A percentile compares a stretch with the other conserved stretches of the same genome.
Evolutionary conservation across 192 early-diverging fungal species (phyloP).

Genomic region (Coemansia sp.): DNA sequence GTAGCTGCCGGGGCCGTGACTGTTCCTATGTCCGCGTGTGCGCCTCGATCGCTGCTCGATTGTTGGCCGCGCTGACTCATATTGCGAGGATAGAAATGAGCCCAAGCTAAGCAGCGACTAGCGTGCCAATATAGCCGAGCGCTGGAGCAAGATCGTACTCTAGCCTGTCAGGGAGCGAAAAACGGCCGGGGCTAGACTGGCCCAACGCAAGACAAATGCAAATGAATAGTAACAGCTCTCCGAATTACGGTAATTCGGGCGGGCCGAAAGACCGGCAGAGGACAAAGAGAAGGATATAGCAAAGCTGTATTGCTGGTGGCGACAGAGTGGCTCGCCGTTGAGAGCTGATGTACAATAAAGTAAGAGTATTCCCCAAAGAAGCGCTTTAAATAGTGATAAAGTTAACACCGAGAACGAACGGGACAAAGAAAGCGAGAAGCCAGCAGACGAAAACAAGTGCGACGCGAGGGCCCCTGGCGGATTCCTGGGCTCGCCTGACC

Average conservation of each 20-base stretch:
- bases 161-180: neutral
- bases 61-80: conserved; percentile 7
- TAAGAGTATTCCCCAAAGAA: too few species aligned
- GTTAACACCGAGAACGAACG: neutral
- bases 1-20: conserved; percentile 5
- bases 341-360: too few species aligned
- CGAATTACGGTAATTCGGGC: neutral
- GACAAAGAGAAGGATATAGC: too few species aligned
- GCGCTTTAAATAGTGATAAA: neutral
- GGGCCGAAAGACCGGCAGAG: neutral
- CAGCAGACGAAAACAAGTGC: neutral
- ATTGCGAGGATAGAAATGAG: neutral
- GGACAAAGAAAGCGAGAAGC: conserved; percentile 1
- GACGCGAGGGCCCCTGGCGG: neutral
- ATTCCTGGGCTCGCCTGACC: conserved; percentile 9
- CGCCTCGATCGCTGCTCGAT: neutral
- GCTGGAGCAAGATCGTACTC: neutral
- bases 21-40: neutral
- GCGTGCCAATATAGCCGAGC: neutral
- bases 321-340: too few species aligned
- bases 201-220: neutral
- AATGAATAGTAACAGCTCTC: neutral
- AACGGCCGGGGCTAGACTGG: neutral
- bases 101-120: neutral
- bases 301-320: neutral